Conservation (phyloP, 257 asterid species). For the Ilex aquifolium region DNA sequence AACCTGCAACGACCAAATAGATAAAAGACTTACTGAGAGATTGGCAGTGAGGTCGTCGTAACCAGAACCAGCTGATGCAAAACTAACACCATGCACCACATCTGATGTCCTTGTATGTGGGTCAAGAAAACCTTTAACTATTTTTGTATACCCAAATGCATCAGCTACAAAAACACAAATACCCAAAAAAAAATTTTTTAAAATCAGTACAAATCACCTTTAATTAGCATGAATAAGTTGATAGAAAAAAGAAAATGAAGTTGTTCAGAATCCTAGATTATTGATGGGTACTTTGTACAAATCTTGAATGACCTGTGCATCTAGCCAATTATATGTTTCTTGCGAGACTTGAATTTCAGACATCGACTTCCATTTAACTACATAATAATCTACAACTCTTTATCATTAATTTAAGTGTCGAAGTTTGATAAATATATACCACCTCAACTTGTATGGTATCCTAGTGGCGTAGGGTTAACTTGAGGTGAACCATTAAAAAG, state of each 20-base stretch:
- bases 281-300: not conserved
- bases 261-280: not conserved
- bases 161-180: constrained; percentile 25
- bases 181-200: not conserved
- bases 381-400: too few species aligned
- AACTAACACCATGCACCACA: constrained; percentile 46
- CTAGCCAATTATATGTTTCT: too few species aligned
- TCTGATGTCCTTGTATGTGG: constrained; percentile 31
- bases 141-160: constrained; percentile 29
- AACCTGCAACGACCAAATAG: too few species aligned
- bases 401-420: too few species aligned
- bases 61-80: constrained; percentile 57
- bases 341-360: not conserved
- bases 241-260: not conserved
- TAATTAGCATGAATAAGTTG: not conserved
- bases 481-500: too few species aligned
- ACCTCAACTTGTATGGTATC: too few species aligned
- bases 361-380: too few species aligned
- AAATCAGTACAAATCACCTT: not conserved
- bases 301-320: not conserved
- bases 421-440: too few species aligned
- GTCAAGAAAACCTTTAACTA: constrained; percentile 37
- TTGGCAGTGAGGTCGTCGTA: constrained; percentile 50
- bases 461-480: too few species aligned
- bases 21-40: constrained; percentile 25